Base-by-base conservation (phyloP, 2,329 filamentous ascomycete genomes). In the Lomentospora prolificans region DNA sequence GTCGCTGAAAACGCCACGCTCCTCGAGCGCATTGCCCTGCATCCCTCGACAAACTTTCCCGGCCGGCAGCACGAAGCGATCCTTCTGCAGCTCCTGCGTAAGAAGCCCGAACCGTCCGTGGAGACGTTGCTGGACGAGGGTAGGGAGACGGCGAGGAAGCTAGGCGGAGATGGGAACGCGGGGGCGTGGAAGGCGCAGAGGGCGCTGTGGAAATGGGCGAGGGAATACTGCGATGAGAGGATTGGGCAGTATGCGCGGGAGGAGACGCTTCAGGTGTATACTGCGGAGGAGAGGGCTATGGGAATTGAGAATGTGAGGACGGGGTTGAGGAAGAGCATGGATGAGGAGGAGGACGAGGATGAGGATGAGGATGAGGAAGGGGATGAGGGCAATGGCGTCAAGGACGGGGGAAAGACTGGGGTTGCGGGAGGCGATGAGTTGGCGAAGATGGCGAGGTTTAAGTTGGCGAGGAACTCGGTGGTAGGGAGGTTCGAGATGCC, bases 101-200 rank as follows among this genome's bases (percentile, higher is more conserved):
- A 94, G 70, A 94, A 94, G 67, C 78, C 90, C 51, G 89, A 94
- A 61, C 88, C 89, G 0, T 77, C 81, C 24, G 84, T 90, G 17
- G 87, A 91, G 65, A 82, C 84, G 57, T 85, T 86, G 71, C 83
- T 92, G 25, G 79, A 82, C 22, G 73, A 82, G 53, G 86, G 84
- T 1, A 78, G 80, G 33, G 74, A 74, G 57, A 72, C 73, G 27
- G 74, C 50, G n/a, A 27, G 74, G 10, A 65, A 63, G 14, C 61
- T 66, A 25, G 67, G 65, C 62, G 7, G 33, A 60, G 51, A 44
- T 53, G 57, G 59, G 14, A 61, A 33, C 7, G 30, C 63, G 36
- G 60, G 53, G 51, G 56, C 51, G 31, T 57, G 58, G 53, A 64
- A 63, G 1, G 62, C 63, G 27, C 68, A 85, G 39, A 73, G 78